phyloP scores from a whole-genome alignment of 1,284 basidiomycete genomes.

The Neonothopanus nambi region DNA sequence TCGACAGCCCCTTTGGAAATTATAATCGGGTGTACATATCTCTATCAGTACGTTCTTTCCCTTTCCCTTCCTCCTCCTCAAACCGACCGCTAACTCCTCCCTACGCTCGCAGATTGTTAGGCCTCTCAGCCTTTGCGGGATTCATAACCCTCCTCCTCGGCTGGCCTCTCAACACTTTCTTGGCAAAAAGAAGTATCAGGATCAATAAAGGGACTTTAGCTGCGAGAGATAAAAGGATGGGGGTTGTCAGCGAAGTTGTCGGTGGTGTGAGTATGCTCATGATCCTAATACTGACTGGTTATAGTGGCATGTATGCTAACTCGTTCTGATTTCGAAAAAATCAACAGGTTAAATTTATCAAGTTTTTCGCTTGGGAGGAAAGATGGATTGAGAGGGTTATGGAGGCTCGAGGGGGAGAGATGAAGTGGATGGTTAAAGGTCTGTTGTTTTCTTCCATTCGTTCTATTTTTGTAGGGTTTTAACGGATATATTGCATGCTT shows the following conservation, averaged over 20 bases:
- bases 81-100: constrained; percentile 13
- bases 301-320: too few relatives aligned
- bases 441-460: constrained; percentile 9
- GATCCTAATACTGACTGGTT: too few relatives aligned
- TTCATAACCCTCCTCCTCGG: constrained; percentile 74
- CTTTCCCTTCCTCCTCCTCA: background rate
- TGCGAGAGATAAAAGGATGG: constrained; percentile 84
- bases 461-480: background rate
- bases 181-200: constrained; percentile 60
- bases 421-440: constrained; percentile 74
- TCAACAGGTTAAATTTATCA: constrained; percentile 82
- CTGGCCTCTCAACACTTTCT: constrained; percentile 71
- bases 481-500: constrained; percentile 6
- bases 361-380: constrained; percentile 85
- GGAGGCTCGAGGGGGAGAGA: constrained; percentile 60
- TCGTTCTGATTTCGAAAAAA: too few relatives aligned
- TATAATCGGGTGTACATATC: constrained; percentile 69
- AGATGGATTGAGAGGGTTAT: constrained; percentile 66
- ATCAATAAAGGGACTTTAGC: constrained; percentile 76
- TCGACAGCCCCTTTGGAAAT: constrained; percentile 83
- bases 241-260: constrained; percentile 84
- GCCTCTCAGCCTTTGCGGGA: constrained; percentile 83
- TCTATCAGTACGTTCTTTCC: constrained; percentile 65
- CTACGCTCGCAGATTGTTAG: constrained; percentile 60
- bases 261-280: constrained; percentile 56